Conservation (phyloP, 1,284 basidiomycete genomes). For the Volvariella volvacea region DNA sequence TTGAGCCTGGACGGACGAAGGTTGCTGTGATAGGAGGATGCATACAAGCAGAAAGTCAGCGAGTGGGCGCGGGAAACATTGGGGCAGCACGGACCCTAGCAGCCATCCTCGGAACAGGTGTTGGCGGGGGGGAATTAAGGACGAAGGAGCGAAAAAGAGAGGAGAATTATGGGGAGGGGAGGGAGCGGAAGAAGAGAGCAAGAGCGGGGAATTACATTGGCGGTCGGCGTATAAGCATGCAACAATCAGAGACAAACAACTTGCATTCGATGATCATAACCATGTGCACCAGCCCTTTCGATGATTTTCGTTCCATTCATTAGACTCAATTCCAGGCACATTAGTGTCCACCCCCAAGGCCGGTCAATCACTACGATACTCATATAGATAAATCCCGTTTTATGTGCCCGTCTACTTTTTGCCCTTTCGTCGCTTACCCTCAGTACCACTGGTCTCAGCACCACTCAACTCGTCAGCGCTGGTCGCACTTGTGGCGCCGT, state of each 20-base stretch:
- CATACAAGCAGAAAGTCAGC: background rate
- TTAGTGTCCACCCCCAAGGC: no score
- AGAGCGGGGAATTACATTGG: no score
- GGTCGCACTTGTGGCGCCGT: conserved; percentile 31
- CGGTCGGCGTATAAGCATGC: no score
- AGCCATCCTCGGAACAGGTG: conserved; percentile 19
- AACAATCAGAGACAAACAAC: no score
- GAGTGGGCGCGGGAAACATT: background rate
- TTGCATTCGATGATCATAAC: no score
- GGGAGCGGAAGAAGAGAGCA: conserved; percentile 7
- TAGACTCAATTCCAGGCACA: no score
- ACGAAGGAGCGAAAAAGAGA: conserved; percentile 6
- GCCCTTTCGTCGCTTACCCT: conserved; percentile 52
- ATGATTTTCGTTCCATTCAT: no score
- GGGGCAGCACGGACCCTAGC: conserved; percentile 28
- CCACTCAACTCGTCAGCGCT: conserved; percentile 68
- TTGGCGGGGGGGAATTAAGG: conserved; percentile 2
- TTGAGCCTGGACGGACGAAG: conserved; percentile 57
- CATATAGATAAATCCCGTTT: no score
- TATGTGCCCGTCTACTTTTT: conserved; percentile 37
- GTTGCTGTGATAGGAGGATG: conserved; percentile 9
- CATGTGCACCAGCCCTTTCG: no score
- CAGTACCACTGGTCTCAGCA: conserved; percentile 48
- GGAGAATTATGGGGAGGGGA: conserved; percentile 3
- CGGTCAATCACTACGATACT: no score